These are phyloP conservation scores for Zizania latifolia DNA, from an alignment of 176 grass and related monocot genomes.

Conservation along the genomic window DNA sequence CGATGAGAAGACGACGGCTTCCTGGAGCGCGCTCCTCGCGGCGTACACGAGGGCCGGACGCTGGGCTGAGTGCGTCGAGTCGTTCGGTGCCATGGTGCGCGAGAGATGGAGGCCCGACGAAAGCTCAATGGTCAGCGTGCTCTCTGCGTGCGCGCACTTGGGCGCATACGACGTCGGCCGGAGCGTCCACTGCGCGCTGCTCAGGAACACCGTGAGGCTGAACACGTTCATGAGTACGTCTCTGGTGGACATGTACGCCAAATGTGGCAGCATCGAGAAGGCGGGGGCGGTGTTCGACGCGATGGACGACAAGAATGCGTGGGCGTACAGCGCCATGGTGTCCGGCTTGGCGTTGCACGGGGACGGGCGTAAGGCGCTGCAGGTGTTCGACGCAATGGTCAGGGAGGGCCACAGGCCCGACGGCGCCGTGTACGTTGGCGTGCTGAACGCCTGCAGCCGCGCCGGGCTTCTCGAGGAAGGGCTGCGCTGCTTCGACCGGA, in stretches of 20 bases:
- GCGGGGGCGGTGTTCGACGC: slow-evolving; percentile 43
- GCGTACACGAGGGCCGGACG: slow-evolving; percentile 39
- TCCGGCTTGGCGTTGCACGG: slow-evolving; percentile 68
- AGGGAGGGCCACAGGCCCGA: slow-evolving; percentile 46
- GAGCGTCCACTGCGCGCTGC: slow-evolving; percentile 55
- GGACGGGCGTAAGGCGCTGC: slow-evolving; percentile 40
- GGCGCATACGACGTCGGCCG: slow-evolving; percentile 48
- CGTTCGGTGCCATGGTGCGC: slow-evolving; percentile 44
- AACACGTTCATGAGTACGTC: slow-evolving; percentile 61
- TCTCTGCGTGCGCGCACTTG: slow-evolving; percentile 59
- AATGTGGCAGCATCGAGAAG: slow-evolving; percentile 52
- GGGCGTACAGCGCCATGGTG: slow-evolving; percentile 59
- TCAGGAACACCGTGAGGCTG: slow-evolving; percentile 40
- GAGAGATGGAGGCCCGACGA: slow-evolving; percentile 51
- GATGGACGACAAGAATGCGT: slow-evolving; percentile 40
- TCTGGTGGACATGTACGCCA: slow-evolving; percentile 78
- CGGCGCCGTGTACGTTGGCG: slow-evolving; percentile 59
- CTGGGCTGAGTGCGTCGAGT: slow-evolving; percentile 47
- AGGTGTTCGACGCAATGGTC: slow-evolving; percentile 59
- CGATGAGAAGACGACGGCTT: slow-evolving; percentile 34
- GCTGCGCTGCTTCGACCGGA: slow-evolving; percentile 65
- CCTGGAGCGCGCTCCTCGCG: slow-evolving; percentile 70
- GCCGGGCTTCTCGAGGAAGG: slow-evolving; percentile 60
- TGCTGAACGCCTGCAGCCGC: slow-evolving; percentile 71
- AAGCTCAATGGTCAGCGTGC: slow-evolving; percentile 57